Evolutionary conservation across 1,284 basidiomycete genomes (phyloP), one percentile per base, ranked within the genome.

Genomic region (Ustilago esculenta): DNA sequence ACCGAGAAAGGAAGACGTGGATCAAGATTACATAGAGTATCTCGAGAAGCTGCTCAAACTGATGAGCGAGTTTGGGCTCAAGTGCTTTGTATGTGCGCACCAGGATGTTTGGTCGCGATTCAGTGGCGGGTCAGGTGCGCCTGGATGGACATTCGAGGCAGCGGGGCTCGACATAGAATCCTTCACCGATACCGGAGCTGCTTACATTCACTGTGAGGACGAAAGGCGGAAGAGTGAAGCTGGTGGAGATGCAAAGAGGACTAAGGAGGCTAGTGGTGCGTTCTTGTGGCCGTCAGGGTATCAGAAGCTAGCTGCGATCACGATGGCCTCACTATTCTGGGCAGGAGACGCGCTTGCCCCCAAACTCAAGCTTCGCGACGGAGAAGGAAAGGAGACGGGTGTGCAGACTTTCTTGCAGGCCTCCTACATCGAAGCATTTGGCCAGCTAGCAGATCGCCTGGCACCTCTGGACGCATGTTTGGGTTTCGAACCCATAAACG

Each of bases 401-500:
- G 87, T 94, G 20, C 93, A 98, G 77, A 84, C 86, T 21, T 95
- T 90, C 83, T 84, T 98, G 17, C 96, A 98, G 78, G 86, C 86
- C 50, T 85, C 89, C 2, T 96, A 92, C 83, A 83, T 97, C 42
- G 87, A 88, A 58, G 90, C 91, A 82, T 94, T 89, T 79, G 88
- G 89, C 17, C 76, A 84, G 44, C 84, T 98, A 0, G 90, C 87
- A 1, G 85, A 87, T 46, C 85, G 87, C 0, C 84, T 98, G 2
- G 89, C 88, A 6, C 86, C 88, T 55, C 82, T 94, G 30, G 88
- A 91, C 11, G 89, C 88, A 4, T 90, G 96, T 0, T 77, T 96
- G 15, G 95, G 95, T 0, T 94, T 97, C 60, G 91, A 98, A 86
- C 75, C 77, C 15, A 90, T 97, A 87, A 98, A 98, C 76, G 95